Evolutionary conservation across 306 rosid genomes (phyloP).

Genomic region (Calophaca sinica): DNA sequence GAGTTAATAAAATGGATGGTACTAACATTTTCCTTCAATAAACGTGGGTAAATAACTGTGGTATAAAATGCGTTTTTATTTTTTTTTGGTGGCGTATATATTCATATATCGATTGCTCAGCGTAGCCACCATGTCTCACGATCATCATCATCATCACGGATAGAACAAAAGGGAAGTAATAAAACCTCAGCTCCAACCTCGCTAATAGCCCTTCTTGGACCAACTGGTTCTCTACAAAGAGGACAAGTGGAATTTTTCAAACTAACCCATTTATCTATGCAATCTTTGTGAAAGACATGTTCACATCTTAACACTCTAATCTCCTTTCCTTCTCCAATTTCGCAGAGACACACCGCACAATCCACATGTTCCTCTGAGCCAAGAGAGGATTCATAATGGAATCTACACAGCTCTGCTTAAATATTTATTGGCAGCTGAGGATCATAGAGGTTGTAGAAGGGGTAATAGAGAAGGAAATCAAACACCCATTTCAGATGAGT

Average conservation of each 20-base stretch:
- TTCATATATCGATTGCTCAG: not conserved
- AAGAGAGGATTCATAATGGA: not conserved
- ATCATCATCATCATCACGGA: not conserved
- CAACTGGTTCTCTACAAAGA: slow-evolving; percentile 57
- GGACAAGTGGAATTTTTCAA: slow-evolving; percentile 53
- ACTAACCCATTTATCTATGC: slow-evolving; percentile 55
- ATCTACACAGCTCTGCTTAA: not conserved
- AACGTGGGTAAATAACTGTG: too few species aligned
- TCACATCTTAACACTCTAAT: slow-evolving; percentile 55
- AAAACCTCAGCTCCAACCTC: slow-evolving; percentile 47
- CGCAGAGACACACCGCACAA: slow-evolving; percentile 60
- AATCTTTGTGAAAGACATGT: slow-evolving; percentile 56
- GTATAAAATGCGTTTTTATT: too few species aligned
- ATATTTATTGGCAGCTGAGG: not conserved
- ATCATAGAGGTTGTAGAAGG: slow-evolving; percentile 42
- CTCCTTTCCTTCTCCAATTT: slow-evolving; percentile 58
- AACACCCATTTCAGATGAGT: slow-evolving; percentile 53
- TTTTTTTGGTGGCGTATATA: too few species aligned
- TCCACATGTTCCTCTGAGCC: slow-evolving; percentile 35
- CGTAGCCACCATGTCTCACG: slow-evolving; percentile 67
- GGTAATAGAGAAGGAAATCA: slow-evolving; percentile 46
- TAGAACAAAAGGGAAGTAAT: slow-evolving; percentile 42
- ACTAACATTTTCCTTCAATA: too few species aligned
- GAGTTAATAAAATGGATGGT: too few species aligned
- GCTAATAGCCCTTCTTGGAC: not conserved